Conservation (phyloP, 164 flowering plant species). For the Tinospora cordifolia region DNA sequence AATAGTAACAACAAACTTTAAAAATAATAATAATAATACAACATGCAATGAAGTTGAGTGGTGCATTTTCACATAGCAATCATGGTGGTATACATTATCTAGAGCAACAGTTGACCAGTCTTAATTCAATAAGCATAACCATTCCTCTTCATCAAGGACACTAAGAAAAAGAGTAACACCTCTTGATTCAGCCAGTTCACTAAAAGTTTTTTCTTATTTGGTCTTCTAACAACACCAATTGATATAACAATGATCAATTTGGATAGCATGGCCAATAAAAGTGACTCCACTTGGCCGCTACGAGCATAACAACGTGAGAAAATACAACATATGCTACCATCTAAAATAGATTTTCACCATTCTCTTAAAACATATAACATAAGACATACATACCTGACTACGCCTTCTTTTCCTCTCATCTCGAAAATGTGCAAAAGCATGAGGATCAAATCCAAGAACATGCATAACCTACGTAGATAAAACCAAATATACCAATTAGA, state of each 20-base stretch:
- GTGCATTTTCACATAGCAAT: too few relatives aligned
- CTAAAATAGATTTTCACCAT: neutral
- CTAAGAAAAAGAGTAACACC: too few relatives aligned
- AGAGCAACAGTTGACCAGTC: too few relatives aligned
- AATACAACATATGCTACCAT: neutral
- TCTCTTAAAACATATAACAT: neutral
- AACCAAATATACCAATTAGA: constrained; percentile 9
- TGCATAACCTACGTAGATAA: constrained; percentile 97
- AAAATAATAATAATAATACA: too few relatives aligned
- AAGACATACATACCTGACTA: constrained; percentile 42
- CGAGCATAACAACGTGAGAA: neutral
- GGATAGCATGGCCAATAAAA: neutral
- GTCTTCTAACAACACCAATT: too few relatives aligned
- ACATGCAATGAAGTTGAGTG: too few relatives aligned
- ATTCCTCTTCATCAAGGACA: neutral
- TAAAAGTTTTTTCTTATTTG: neutral
- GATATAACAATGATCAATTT: neutral
- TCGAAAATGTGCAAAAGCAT: constrained; percentile 97
- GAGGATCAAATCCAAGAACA: constrained; percentile 99
- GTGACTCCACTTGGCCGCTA: neutral
- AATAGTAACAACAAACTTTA: too few relatives aligned
- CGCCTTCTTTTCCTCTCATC: constrained; percentile 98
- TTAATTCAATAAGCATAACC: neutral
- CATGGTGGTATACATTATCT: too few relatives aligned
- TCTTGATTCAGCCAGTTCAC: neutral